A percentile compares a stretch with the other conserved stretches of the same genome.
Evolutionary conservation across 305 asterid genomes (phyloP).

Genomic region (Solanum hybrid): DNA sequence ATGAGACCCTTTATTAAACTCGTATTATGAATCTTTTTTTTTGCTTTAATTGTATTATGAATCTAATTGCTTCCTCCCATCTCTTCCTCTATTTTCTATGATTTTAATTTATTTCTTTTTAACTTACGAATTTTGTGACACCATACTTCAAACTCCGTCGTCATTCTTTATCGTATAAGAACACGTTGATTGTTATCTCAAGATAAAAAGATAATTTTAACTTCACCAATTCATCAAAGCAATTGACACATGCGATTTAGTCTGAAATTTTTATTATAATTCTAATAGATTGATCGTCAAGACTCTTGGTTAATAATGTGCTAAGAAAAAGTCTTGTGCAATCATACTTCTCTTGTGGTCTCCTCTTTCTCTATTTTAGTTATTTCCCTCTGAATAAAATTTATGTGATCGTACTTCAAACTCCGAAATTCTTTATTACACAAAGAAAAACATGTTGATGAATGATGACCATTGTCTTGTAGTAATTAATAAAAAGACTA

Average conservation of each 20-base stretch:
- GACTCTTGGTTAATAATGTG: background rate
- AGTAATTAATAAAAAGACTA: background rate
- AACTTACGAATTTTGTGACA: background rate
- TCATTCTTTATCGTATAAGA: too few relatives aligned
- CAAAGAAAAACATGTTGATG: background rate
- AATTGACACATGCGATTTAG: background rate
- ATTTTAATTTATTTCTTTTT: too few relatives aligned
- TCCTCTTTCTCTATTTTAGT: background rate
- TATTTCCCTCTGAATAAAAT: fast-evolving
- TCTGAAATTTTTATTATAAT: too few relatives aligned
- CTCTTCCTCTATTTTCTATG: too few relatives aligned
- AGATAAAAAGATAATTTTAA: too few relatives aligned
- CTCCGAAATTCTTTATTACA: background rate
- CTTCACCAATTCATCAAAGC: background rate
- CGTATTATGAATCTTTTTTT: too few relatives aligned
- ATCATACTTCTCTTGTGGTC: background rate
- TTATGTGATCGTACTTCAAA: background rate
- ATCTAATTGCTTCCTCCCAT: background rate
- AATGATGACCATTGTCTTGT: background rate
- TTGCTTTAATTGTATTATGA: too few relatives aligned
- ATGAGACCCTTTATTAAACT: background rate
- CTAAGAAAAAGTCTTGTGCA: background rate
- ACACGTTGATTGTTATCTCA: too few relatives aligned
- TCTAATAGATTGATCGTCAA: background rate
- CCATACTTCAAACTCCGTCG: background rate